These are phyloP conservation scores for Calonectria fujianensis DNA, from an alignment of 2,329 filamentous ascomycete species.

Conservation along the genomic window DNA sequence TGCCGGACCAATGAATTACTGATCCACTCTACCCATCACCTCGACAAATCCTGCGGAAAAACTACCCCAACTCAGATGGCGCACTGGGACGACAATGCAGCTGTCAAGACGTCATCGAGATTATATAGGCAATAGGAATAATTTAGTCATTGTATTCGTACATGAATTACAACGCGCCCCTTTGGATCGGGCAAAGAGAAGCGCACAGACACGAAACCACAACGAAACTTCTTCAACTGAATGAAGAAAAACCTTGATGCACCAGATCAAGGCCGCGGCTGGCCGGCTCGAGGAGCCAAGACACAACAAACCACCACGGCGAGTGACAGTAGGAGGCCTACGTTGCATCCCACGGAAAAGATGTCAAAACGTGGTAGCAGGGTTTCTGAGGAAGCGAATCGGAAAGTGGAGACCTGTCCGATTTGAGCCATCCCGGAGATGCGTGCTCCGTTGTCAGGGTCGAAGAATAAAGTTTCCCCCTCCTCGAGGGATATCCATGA, in stretches of 20 bases:
- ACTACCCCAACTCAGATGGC: neutral
- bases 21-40: neutral
- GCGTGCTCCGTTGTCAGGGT: conserved; percentile 1
- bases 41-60: neutral
- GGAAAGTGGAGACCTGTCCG: neutral
- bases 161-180: neutral
- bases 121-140: neutral
- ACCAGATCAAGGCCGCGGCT: neutral
- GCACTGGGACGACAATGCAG: neutral
- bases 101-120: neutral
- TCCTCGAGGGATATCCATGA: neutral
- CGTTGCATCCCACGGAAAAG: neutral
- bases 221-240: neutral
- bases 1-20: neutral
- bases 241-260: neutral
- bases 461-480: neutral
- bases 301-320: neutral
- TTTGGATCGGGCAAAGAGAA: neutral
- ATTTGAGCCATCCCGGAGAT: conserved; percentile 17
- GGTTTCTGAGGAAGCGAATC: neutral
- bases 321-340: neutral
- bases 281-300: neutral
- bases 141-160: neutral
- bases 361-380: conserved; percentile 10
- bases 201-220: neutral